Base-by-base conservation (phyloP, 1,139 yeast genomes). In the Groenewaldozyma sp. region DNA sequence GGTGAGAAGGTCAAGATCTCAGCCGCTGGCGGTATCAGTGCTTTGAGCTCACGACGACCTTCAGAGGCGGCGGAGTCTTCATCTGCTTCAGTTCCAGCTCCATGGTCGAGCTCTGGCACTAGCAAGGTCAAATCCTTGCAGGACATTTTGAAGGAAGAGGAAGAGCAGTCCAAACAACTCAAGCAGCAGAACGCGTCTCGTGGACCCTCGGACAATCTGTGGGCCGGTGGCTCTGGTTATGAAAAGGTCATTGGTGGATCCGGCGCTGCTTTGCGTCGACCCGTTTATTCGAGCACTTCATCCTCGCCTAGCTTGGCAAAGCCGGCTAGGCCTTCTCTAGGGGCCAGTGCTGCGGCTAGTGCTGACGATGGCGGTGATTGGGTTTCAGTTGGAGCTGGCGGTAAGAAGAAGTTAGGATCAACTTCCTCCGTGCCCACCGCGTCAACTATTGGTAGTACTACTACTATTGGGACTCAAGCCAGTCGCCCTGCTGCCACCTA, bases 101-200 rank as follows among this genome's bases (percentile, higher is more conserved):
- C 73, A 33, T 78, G 84, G 84, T 83, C 72, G n/a, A 53, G 60
- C 27, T 53, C 58, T 24, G 45, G 46, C n/a, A 11, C 14, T 5
- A 29, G 17, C 13, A 35, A 42, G 22, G 33, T 40, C 2, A 68
- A 68, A 53, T 61, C 75, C 1, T 52, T 71, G 26, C 65, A 69
- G 10, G 73, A 72, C 41, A 71, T 72, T 41, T 75, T 70, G 49
- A 65, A 61, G 45, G 76, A 72, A 50, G 75, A 63, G 37, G 49
- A 47, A n/a, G 22, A 29, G 18, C 18, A 14, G 20, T 18, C 11
- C 11, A 21, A 14, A 16, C 13, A 46, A 42, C 58, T 38, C 50
- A 62, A 37, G 54, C 63, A 22, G 53, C 59, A 38, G 48, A 64
- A 56, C 21, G 58, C 55, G 28, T 48, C 53, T 24, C 42, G 50